Percentiles rank a stretch among this genome's conserved stretches.
Evolutionary conservation across 345 rosid genomes (phyloP).

Genomic region (Lumnitzera racemosa): DNA sequence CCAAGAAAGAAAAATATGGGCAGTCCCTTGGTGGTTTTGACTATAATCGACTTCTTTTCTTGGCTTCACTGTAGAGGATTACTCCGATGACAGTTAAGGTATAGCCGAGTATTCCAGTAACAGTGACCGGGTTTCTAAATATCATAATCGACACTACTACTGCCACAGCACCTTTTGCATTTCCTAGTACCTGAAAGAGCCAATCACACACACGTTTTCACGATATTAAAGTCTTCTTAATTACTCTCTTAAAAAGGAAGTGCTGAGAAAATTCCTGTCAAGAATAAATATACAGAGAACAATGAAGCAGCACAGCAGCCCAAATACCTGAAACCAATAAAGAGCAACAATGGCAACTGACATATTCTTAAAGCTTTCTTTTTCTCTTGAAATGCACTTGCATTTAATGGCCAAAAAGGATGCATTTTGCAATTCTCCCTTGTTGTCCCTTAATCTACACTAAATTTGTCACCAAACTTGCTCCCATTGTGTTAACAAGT

Average conservation of each 20-base stretch:
- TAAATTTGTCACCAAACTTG: too few species aligned
- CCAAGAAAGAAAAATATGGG: constrained; percentile 16
- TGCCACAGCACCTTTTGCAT: constrained; percentile 98
- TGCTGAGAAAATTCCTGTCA: neutral
- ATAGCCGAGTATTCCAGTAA: constrained; percentile 98
- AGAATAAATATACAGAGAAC: neutral
- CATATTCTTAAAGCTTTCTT: too few species aligned
- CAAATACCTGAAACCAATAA: too few species aligned
- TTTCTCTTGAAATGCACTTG: too few species aligned
- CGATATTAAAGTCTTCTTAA: neutral
- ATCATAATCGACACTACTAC: constrained; percentile 94
- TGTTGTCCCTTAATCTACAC: too few species aligned
- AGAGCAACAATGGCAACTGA: too few species aligned
- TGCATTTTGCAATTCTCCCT: too few species aligned
- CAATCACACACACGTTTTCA: neutral
- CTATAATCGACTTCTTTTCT: constrained; percentile 72
- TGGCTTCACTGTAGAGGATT: constrained; percentile 91
- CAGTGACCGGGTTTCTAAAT: constrained; percentile 91
- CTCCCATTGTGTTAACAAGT: too few species aligned
- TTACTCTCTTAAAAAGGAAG: neutral
- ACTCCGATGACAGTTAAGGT: constrained; percentile 89
- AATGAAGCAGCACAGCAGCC: too few species aligned
- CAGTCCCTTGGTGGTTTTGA: neutral
- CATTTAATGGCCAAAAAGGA: too few species aligned
- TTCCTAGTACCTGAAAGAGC: constrained; percentile 78